phyloP scores from a whole-genome alignment of 257 asterid species.

The Salvia rosmarinus region DNA sequence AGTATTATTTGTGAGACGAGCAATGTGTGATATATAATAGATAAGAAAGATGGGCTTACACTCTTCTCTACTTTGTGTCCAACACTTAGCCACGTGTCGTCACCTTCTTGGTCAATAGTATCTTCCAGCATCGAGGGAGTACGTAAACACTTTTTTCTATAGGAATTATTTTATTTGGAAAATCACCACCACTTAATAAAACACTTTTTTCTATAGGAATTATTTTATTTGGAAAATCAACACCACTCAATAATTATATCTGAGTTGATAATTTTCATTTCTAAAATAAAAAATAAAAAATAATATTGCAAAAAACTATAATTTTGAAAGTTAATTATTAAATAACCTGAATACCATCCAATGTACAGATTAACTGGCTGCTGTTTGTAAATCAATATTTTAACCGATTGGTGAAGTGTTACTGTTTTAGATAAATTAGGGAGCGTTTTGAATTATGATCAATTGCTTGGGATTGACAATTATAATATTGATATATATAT shows the following conservation, averaged over 20 bases:
- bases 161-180: slow-evolving; percentile 6
- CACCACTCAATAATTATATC: slow-evolving; percentile 30
- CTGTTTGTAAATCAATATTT: neutral
- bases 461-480: neutral
- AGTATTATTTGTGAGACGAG: neutral
- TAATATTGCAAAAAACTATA: neutral
- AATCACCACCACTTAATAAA: slow-evolving; percentile 32
- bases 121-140: slow-evolving; percentile 34
- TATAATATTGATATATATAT: too few species aligned
- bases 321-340: too few species aligned
- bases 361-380: too few species aligned
- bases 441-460: neutral
- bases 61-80: slow-evolving; percentile 44
- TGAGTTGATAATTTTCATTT: neutral
- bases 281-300: neutral
- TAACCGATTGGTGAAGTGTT: neutral
- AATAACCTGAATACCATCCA: too few species aligned
- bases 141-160: neutral
- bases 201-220: slow-evolving; percentile 2
- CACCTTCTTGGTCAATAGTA: slow-evolving; percentile 22
- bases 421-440: too few species aligned
- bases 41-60: slow-evolving; percentile 34
- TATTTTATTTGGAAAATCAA: slow-evolving; percentile 20
- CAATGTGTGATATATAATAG: slow-evolving; percentile 35
- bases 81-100: slow-evolving; percentile 48